These are phyloP conservation scores for Myxozyma mucilagina DNA, from an alignment of 805 yeast genomes.

Conservation along the genomic window DNA sequence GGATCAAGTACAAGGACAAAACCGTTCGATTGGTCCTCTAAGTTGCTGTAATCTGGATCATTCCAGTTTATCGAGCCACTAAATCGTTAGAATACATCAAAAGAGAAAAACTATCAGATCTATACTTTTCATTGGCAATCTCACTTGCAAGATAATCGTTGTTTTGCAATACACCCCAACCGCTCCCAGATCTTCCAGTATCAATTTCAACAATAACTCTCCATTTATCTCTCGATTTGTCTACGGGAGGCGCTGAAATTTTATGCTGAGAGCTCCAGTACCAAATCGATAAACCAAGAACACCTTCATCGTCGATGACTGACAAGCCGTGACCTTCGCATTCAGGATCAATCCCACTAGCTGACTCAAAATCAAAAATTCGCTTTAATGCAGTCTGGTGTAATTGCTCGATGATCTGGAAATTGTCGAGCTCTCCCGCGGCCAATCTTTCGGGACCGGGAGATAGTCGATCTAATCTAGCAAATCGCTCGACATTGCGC, in stretches of 20 bases:
- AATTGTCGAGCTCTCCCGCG: slow-evolving; percentile 41
- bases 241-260: background rate
- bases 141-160: slow-evolving; percentile 17
- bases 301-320: slow-evolving; percentile 36
- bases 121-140: slow-evolving; percentile 1
- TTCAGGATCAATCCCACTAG: slow-evolving; percentile 9
- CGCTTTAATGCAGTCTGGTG: slow-evolving; percentile 36
- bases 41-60: slow-evolving; percentile 32
- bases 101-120: background rate
- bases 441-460: slow-evolving; percentile 41
- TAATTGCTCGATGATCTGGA: slow-evolving; percentile 39
- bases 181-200: slow-evolving; percentile 8
- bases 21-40: slow-evolving; percentile 36
- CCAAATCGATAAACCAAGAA: slow-evolving; percentile 40
- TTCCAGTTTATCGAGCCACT: slow-evolving; percentile 21
- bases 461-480: slow-evolving; percentile 41
- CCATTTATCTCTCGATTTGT: background rate
- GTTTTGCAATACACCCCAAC: slow-evolving; percentile 28
- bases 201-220: slow-evolving; percentile 21
- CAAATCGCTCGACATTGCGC: slow-evolving; percentile 37
- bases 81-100: background rate
- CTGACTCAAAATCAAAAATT: slow-evolving; percentile 9
- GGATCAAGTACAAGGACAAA: slow-evolving; percentile 41
- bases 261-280: slow-evolving; percentile 35
- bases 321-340: slow-evolving; percentile 37